phyloP scores from a whole-genome alignment of 441 rosid species.

The Pelargonium myrrhifolium region DNA sequence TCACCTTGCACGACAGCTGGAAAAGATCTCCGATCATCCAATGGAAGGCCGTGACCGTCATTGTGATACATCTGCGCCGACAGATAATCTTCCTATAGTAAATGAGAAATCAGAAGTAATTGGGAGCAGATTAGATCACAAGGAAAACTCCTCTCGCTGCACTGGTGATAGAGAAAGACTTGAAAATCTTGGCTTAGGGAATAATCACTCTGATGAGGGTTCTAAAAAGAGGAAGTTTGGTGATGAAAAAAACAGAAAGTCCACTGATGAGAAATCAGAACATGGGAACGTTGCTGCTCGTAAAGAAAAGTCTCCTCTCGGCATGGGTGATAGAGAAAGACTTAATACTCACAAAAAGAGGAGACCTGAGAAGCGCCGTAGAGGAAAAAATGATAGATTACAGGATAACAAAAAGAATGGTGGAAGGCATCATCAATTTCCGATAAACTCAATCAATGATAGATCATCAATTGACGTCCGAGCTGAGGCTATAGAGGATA shows the following conservation, averaged over 20 bases:
- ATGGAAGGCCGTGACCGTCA: slow-evolving; percentile 12
- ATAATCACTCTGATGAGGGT: slow-evolving; percentile 17
- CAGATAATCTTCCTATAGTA: slow-evolving; percentile 21
- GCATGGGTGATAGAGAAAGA: background rate
- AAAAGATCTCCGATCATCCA: slow-evolving; percentile 18
- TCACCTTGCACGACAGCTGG: slow-evolving; percentile 30
- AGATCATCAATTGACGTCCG: background rate
- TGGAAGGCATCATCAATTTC: slow-evolving; percentile 23
- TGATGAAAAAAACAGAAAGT: slow-evolving; percentile 7
- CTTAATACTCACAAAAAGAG: slow-evolving; percentile 27
- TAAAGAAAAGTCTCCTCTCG: background rate
- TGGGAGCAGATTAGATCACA: slow-evolving; percentile 7
- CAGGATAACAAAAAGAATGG: slow-evolving; percentile 24
- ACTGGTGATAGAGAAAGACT: slow-evolving; percentile 18
- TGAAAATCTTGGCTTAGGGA: slow-evolving; percentile 23
- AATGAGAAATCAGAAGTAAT: slow-evolving; percentile 26
- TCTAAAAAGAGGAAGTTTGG: slow-evolving; percentile 14
- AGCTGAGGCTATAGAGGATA: slow-evolving; percentile 14
- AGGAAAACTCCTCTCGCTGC: slow-evolving; percentile 12
- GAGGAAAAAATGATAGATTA: slow-evolving; percentile 25
- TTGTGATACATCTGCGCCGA: slow-evolving; percentile 12
- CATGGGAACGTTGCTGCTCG: background rate
- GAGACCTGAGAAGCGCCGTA: slow-evolving; percentile 24
- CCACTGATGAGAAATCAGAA: background rate
- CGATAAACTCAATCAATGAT: slow-evolving; percentile 1